Conservation (phyloP, 768 basidiomycete genomes). For the Terana coerulea region DNA sequence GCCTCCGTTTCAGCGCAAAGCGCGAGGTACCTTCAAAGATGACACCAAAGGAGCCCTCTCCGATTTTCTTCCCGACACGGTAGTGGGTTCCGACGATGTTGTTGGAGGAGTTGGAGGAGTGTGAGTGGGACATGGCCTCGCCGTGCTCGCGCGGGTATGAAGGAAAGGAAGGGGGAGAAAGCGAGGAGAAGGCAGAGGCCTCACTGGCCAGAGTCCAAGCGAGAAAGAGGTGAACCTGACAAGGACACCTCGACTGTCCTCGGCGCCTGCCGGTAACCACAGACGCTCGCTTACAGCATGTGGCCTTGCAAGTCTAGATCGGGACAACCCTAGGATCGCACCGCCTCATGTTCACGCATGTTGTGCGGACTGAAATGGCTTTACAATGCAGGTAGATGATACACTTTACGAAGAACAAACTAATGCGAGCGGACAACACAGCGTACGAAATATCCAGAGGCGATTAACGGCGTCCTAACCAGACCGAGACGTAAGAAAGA, state of each 20-base stretch:
- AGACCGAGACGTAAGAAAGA: slow-evolving; percentile 3
- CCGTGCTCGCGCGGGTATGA: slow-evolving; percentile 9
- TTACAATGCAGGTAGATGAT: not conserved
- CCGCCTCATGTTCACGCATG: not conserved
- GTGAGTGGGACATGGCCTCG: slow-evolving; percentile 36
- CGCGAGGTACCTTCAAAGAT: slow-evolving; percentile 80
- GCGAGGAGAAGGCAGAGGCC: slow-evolving; percentile 10
- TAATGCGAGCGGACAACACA: slow-evolving; percentile 3
- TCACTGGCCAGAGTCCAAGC: slow-evolving; percentile 10
- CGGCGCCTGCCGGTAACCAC: slow-evolving; percentile 8
- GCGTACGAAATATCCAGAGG: slow-evolving; percentile 1
- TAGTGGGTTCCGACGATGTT: slow-evolving; percentile 96
- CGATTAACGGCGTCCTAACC: slow-evolving; percentile 4
- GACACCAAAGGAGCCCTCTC: slow-evolving; percentile 98
- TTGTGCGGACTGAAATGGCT: not conserved
- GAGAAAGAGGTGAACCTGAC: slow-evolving; percentile 7
- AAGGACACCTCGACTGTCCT: slow-evolving; percentile 4
- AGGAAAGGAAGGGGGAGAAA: slow-evolving; percentile 13
- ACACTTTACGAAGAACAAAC: not conserved
- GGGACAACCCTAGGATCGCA: too few relatives aligned
- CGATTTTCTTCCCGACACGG: slow-evolving; percentile 98
- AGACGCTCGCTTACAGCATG: slow-evolving; percentile 11
- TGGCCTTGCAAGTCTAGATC: not conserved
- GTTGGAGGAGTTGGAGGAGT: slow-evolving; percentile 51
- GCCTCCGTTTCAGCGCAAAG: too few relatives aligned